A percentile compares a stretch with the other conserved stretches of the same genome.
phyloP scores from a whole-genome alignment of 2,329 filamentous ascomycete species.

The Fusarium newnesense region DNA sequence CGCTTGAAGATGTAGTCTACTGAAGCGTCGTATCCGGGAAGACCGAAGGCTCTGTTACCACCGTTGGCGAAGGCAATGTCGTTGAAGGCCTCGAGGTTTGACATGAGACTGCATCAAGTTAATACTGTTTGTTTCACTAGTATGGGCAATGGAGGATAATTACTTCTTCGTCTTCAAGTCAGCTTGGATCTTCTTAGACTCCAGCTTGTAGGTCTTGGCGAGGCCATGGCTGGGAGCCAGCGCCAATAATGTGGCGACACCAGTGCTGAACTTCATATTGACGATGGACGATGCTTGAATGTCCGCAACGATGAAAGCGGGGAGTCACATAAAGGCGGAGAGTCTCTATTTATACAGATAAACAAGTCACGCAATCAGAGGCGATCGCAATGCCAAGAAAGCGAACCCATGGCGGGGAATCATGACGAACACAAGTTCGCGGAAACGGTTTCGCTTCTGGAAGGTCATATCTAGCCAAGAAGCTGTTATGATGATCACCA shows the following conservation, averaged over 20 bases:
- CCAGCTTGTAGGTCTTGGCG: slow-evolving; percentile 23
- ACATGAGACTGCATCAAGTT: slow-evolving; percentile 13
- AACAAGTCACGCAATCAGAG: not conserved
- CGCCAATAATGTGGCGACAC: slow-evolving; percentile 17
- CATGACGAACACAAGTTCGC: not conserved
- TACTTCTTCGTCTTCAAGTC: slow-evolving; percentile 35
- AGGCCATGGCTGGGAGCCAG: slow-evolving; percentile 5
- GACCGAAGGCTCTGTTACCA: slow-evolving; percentile 64
- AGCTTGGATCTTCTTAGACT: slow-evolving; percentile 25
- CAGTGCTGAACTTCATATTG: slow-evolving; percentile 14
- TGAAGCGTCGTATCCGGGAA: slow-evolving; percentile 60
- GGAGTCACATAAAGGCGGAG: no score
- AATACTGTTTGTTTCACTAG: not conserved
- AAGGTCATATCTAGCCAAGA: slow-evolving; percentile 24
- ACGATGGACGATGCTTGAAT: not conserved
- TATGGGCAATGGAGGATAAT: accelerated
- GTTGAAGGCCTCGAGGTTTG: slow-evolving; percentile 26
- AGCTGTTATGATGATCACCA: not conserved
- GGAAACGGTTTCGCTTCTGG: slow-evolving; percentile 22
- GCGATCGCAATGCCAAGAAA: not conserved
- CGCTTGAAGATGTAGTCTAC: slow-evolving; percentile 61
- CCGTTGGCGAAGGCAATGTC: slow-evolving; percentile 51
- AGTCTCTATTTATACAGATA: not conserved
- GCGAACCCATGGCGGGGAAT: not conserved
- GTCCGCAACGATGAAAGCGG: not conserved